These are phyloP conservation scores for Eucalyptus paniculata DNA, from an alignment of 345 rosid species.

Conservation along the genomic window DNA sequence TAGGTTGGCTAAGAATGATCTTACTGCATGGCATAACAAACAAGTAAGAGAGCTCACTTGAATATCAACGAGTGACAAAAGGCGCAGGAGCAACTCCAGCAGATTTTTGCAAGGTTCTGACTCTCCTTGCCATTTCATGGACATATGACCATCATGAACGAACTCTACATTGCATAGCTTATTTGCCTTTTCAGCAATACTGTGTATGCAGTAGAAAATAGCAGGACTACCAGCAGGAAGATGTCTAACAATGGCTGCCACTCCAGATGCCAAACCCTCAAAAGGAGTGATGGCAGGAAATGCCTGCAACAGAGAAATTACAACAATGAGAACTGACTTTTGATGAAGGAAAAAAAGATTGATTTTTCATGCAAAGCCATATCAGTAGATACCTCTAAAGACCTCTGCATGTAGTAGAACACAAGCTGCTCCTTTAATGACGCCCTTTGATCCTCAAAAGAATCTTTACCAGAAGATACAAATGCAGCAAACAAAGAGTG, in stretches of 20 bases:
- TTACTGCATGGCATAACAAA: background rate
- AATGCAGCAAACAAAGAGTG: slow-evolving; percentile 77
- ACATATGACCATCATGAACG: slow-evolving; percentile 14
- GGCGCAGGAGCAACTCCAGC: slow-evolving; percentile 64
- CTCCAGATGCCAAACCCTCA: slow-evolving; percentile 94
- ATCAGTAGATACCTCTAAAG: slow-evolving; percentile 49
- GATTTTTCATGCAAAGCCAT: background rate
- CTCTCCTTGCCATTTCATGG: slow-evolving; percentile 54
- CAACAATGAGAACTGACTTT: background rate
- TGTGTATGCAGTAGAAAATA: slow-evolving; percentile 56
- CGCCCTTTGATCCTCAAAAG: slow-evolving; percentile 37
- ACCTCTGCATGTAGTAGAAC: slow-evolving; percentile 74
- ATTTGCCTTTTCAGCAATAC: slow-evolving; percentile 60
- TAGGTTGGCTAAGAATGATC: background rate
- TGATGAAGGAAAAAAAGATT: background rate
- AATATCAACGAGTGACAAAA: slow-evolving; percentile 73
- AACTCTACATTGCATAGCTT: slow-evolving; percentile 17
- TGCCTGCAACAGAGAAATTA: slow-evolving; percentile 23
- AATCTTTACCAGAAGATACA: slow-evolving; percentile 50
- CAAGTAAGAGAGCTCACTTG: slow-evolving; percentile 34
- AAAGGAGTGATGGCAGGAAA: slow-evolving; percentile 81
- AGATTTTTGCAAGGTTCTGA: slow-evolving; percentile 48
- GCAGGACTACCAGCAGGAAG: slow-evolving; percentile 97
- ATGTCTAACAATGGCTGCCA: slow-evolving; percentile 65
- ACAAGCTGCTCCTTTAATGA: slow-evolving; percentile 70